Conservation (phyloP, 306 rosid species). For the Vigna reflexopilosa region DNA sequence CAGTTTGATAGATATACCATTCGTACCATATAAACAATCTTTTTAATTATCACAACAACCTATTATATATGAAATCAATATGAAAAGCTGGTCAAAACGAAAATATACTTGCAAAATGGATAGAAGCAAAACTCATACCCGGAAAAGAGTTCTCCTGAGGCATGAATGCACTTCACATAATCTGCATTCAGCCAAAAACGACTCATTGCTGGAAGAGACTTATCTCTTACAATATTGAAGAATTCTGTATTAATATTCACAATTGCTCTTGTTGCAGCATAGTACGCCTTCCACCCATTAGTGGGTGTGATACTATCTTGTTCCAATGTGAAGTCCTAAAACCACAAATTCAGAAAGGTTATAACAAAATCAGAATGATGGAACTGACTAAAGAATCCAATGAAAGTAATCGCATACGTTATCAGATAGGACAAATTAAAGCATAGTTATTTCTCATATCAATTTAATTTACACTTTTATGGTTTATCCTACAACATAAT, state of each 20-base stretch:
- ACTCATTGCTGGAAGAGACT: slow-evolving; percentile 81
- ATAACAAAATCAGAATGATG: slow-evolving; percentile 23
- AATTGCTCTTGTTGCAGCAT: slow-evolving; percentile 96
- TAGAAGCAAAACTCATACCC: slow-evolving; percentile 66
- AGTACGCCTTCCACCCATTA: slow-evolving; percentile 98
- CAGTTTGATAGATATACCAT: neutral
- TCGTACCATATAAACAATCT: slow-evolving; percentile 22
- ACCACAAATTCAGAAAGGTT: slow-evolving; percentile 39
- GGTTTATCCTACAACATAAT: slow-evolving; percentile 11
- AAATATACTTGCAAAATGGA: slow-evolving; percentile 5
- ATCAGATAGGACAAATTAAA: slow-evolving; percentile 11
- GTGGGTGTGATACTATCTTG: slow-evolving; percentile 79
- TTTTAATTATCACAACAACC: slow-evolving; percentile 3
- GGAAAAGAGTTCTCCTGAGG: slow-evolving; percentile 87
- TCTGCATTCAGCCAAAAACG: slow-evolving; percentile 93
- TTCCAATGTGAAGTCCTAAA: slow-evolving; percentile 92
- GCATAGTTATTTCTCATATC: neutral
- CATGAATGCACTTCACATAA: slow-evolving; percentile 94
- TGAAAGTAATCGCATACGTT: neutral
- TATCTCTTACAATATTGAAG: slow-evolving; percentile 84
- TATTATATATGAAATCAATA: slow-evolving; percentile 16
- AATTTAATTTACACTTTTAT: neutral
- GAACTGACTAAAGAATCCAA: slow-evolving; percentile 1
- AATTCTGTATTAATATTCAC: slow-evolving; percentile 81
- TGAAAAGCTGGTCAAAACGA: slow-evolving; percentile 1